phyloP scores from a whole-genome alignment of 2,329 filamentous ascomycete genomes.

The Penicillium sp. region DNA sequence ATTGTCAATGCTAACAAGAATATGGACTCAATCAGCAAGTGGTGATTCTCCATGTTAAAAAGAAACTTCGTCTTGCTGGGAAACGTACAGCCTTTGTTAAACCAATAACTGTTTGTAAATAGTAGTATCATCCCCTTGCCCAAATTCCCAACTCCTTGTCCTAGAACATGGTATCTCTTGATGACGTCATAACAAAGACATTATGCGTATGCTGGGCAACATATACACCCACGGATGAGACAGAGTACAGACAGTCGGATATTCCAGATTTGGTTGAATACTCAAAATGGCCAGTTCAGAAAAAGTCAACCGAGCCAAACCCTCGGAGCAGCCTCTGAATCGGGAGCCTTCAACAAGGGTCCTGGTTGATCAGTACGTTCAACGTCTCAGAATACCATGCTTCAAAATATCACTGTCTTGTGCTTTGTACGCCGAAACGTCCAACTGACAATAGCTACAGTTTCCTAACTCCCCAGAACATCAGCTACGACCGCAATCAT shows the following conservation, averaged over 20 bases:
- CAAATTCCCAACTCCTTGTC: not conserved
- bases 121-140: too few species aligned
- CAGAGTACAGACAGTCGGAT: not conserved
- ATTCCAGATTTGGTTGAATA: too few species aligned
- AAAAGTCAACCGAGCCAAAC: not conserved
- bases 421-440: not conserved
- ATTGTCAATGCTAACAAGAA: too few species aligned
- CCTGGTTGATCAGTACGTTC: slow-evolving; percentile 7
- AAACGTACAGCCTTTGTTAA: too few species aligned
- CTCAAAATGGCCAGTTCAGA: not conserved
- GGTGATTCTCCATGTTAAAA: too few species aligned
- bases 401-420: not conserved
- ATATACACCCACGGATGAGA: not conserved
- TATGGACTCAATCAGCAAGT: too few species aligned
- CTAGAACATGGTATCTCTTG: not conserved
- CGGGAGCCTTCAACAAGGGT: slow-evolving; percentile 2
- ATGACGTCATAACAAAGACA: not conserved
- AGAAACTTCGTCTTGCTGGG: too few species aligned
- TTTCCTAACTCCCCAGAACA: slow-evolving; percentile 57
- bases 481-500: slow-evolving; percentile 63
- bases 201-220: not conserved
- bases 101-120: too few species aligned
- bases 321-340: slow-evolving; percentile 5
- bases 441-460: slow-evolving; percentile 29
- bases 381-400: not conserved